phyloP scores from a whole-genome alignment of 495 filamentous ascomycete genomes.

The Evernia prunastri region DNA sequence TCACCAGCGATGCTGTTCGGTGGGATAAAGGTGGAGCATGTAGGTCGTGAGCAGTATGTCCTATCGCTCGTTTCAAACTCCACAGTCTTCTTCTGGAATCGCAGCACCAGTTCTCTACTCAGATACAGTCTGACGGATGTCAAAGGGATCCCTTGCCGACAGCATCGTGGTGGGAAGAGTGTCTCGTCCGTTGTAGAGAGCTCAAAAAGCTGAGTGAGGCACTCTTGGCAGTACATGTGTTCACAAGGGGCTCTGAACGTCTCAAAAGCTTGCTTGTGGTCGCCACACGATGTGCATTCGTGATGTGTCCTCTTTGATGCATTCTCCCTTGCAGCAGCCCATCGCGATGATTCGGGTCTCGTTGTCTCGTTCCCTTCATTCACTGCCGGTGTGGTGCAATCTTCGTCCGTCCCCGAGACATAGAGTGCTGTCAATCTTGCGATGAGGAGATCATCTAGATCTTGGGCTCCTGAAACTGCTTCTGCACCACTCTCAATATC shows the following conservation, averaged over 20 bases:
- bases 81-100: conserved; percentile 36
- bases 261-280: too few relatives aligned
- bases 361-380: too few relatives aligned
- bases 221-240: conserved; percentile 45
- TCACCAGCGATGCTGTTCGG: conserved; percentile 29
- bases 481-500: too few relatives aligned
- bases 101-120: conserved; percentile 22
- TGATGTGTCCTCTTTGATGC: too few relatives aligned
- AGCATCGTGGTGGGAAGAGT: conserved; percentile 49
- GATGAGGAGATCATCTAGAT: conserved; percentile 20
- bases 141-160: conserved; percentile 37
- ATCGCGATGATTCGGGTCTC: too few relatives aligned
- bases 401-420: conserved; percentile 9
- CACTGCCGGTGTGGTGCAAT: neutral
- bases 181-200: conserved; percentile 41
- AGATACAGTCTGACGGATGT: conserved; percentile 32
- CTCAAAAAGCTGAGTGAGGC: conserved; percentile 37
- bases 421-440: conserved; percentile 24
- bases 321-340: too few relatives aligned
- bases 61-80: conserved; percentile 42
- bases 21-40: conserved; percentile 43
- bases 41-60: conserved; percentile 40
- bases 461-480: too few relatives aligned
- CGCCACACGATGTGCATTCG: too few relatives aligned
- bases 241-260: conserved; percentile 20